Percentiles rank a stretch among this genome's conserved stretches.
Evolutionary conservation across 352 stramenopile genomes (phyloP).

Genomic region (Phytophthora capsici): DNA sequence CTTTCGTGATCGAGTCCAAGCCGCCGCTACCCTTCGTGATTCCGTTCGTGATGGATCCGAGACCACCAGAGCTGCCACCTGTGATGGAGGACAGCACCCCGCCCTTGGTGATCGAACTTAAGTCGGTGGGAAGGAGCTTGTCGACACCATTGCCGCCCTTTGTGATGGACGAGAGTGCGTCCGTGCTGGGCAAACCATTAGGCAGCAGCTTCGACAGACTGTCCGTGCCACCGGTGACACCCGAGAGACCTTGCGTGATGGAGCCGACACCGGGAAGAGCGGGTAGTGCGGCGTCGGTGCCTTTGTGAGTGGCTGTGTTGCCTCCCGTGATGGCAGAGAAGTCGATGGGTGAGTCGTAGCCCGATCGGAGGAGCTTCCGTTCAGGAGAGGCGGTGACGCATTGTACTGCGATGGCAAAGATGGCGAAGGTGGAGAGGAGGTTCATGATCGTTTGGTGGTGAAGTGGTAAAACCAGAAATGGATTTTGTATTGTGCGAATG

Average conservation of each 20-base stretch:
- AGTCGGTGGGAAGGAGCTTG: background rate
- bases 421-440: background rate
- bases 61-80: background rate
- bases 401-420: background rate
- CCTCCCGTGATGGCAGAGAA: background rate
- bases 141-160: background rate
- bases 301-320: background rate
- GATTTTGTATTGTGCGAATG: no score
- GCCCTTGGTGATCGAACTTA: background rate
- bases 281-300: background rate
- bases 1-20: background rate
- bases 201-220: conserved; percentile 5
- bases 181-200: background rate
- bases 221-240: background rate
- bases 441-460: background rate
- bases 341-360: background rate
- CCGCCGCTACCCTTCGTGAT: background rate
- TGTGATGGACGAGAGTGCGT: background rate
- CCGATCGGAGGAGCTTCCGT: background rate
- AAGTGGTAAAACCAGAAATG: background rate
- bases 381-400: background rate
- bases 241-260: background rate
- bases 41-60: background rate
- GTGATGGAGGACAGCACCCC: background rate
- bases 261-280: background rate